Evolutionary conservation across 208 protist genomes (phyloP).

Genomic region (Wallacemonas rigidus): DNA sequence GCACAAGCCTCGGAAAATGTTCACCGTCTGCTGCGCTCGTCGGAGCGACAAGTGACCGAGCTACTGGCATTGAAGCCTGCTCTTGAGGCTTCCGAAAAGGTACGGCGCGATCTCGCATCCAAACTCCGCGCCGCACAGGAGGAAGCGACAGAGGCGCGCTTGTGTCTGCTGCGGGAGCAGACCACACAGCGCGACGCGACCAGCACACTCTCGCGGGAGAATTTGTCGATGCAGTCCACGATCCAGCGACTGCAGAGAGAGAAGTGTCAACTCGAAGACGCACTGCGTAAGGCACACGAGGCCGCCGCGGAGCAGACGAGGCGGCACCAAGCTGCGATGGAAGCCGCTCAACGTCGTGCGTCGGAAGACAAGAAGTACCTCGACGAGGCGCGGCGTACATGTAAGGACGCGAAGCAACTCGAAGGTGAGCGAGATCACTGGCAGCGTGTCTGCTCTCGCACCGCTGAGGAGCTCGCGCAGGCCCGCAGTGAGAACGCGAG

Average conservation of each 20-base stretch:
- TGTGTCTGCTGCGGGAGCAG: neutral
- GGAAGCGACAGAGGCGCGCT: neutral
- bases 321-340: neutral
- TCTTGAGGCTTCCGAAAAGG: conserved; percentile 18
- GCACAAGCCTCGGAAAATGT: conserved; percentile 20
- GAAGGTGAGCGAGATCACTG: neutral
- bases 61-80: conserved; percentile 34
- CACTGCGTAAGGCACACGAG: neutral
- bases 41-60: conserved; percentile 31
- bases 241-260: conserved; percentile 18
- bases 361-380: neutral
- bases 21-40: conserved; percentile 34
- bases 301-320: neutral
- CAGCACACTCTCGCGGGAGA: neutral
- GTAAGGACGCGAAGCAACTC: neutral
- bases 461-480: conserved; percentile 17
- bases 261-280: neutral
- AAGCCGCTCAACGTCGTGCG: neutral
- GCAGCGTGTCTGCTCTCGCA: neutral
- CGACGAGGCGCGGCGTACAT: neutral
- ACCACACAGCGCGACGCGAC: neutral
- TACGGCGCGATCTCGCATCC: conserved; percentile 15
- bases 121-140: conserved; percentile 17
- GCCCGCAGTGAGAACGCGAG: conserved; percentile 19
- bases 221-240: neutral